Percentiles rank a stretch among this genome's conserved stretches.
These are phyloP conservation scores for Daldinia bambusicola DNA, from an alignment of 495 filamentous ascomycete genomes.

Conservation along the genomic window DNA sequence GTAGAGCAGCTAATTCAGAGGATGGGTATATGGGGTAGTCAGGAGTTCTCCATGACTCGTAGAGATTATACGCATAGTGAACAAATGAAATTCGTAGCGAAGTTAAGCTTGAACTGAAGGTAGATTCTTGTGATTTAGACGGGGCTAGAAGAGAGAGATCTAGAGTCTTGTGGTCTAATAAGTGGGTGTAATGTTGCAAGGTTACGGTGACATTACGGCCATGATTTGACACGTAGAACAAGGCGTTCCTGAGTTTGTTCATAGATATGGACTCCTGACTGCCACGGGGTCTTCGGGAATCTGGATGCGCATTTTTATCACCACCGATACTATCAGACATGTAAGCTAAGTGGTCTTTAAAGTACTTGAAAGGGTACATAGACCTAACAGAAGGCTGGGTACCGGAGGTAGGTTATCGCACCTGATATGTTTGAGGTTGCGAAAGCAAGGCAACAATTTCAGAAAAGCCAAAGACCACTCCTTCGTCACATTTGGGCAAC, in stretches of 20 bases:
- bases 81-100: neutral
- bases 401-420: neutral
- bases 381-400: too few relatives aligned
- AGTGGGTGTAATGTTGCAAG: neutral
- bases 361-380: neutral
- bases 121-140: neutral
- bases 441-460: neutral
- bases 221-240: neutral
- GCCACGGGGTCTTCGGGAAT: neutral
- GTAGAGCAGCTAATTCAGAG: neutral
- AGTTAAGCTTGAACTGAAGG: neutral
- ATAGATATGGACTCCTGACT: neutral
- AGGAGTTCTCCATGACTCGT: neutral
- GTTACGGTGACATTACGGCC: neutral
- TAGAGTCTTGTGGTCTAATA: neutral
- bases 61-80: neutral
- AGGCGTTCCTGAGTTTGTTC: neutral
- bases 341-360: neutral
- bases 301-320: slow-evolving; percentile 2
- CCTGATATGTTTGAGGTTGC: neutral
- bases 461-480: neutral
- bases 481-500: neutral
- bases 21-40: neutral
- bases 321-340: neutral
- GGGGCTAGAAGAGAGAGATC: neutral